Evolutionary conservation across 768 basidiomycete genomes (phyloP).

Genomic region (Collybia nuda): DNA sequence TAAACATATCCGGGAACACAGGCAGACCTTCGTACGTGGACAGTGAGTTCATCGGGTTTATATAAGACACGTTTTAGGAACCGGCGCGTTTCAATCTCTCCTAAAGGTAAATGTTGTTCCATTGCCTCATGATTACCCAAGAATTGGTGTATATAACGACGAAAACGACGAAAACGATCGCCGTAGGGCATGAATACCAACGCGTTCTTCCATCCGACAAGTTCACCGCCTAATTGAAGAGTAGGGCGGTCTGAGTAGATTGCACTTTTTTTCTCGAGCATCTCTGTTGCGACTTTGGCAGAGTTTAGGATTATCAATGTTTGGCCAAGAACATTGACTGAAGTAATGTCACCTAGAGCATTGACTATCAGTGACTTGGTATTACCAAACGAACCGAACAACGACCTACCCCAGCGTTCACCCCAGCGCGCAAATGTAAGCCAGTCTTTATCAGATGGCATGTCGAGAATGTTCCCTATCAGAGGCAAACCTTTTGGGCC

Average conservation of each 20-base stretch:
- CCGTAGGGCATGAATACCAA: conserved; percentile 55
- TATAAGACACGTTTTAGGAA: conserved; percentile 37
- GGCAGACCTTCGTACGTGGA: conserved; percentile 21
- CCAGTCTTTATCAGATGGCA: conserved; percentile 51
- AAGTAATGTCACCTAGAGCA: conserved; percentile 54
- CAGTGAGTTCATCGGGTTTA: conserved; percentile 30
- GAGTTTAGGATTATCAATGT: conserved; percentile 56
- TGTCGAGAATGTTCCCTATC: conserved; percentile 52
- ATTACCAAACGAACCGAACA: too few species aligned
- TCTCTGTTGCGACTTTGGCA: conserved; percentile 50
- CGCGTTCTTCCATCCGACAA: conserved; percentile 34
- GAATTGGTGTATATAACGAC: conserved; percentile 38
- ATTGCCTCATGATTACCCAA: conserved; percentile 39
- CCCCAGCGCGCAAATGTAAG: conserved; percentile 53
- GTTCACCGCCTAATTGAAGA: too few species aligned
- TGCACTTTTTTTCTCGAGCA: conserved; percentile 66
- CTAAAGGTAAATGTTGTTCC: conserved; percentile 34
- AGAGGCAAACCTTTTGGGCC: conserved; percentile 55
- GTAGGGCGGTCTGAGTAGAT: conserved; percentile 67
- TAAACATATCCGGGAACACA: too few species aligned
- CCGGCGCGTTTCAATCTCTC: conserved; percentile 36
- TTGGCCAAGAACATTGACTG: conserved; percentile 59
- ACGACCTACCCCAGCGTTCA: conserved; percentile 44
- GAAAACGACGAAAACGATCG: conserved; percentile 45
- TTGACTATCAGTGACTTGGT: too few species aligned